Evolutionary conservation across 495 filamentous ascomycete species (phyloP).

Genomic region (Rostrohypoxylon terebratum): DNA sequence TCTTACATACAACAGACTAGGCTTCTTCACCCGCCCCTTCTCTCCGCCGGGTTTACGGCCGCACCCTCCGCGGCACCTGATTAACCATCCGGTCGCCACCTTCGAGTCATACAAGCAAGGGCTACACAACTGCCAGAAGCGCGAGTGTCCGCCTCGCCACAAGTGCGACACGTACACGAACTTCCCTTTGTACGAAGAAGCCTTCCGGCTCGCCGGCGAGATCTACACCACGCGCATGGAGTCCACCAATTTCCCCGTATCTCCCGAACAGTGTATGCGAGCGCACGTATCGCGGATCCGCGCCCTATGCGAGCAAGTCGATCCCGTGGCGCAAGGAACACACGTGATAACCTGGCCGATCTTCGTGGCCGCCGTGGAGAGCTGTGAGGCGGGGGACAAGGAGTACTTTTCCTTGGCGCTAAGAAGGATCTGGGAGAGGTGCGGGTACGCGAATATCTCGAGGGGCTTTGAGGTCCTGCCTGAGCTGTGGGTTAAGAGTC

Average conservation of each 20-base stretch:
- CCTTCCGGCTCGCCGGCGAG: neutral
- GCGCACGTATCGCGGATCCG: neutral
- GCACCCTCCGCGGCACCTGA: neutral
- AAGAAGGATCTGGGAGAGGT: neutral
- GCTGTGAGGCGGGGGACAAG: neutral
- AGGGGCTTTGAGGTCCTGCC: conserved; percentile 16
- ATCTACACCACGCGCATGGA: conserved; percentile 12
- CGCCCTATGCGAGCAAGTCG: neutral
- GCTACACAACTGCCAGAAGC: neutral
- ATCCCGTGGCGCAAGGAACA: neutral
- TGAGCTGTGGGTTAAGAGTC: conserved; percentile 18
- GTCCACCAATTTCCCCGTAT: neutral
- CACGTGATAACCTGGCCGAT: conserved; percentile 15
- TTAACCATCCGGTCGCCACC: neutral
- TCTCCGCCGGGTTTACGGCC: neutral
- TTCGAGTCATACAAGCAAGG: conserved; percentile 6
- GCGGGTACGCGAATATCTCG: conserved; percentile 3
- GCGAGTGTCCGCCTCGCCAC: neutral
- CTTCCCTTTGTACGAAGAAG: conserved; percentile 9
- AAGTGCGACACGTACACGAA: neutral
- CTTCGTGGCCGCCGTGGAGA: conserved; percentile 20
- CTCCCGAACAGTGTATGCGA: neutral
- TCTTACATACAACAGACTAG: neutral
- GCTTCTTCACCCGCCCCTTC: conserved; percentile 18
- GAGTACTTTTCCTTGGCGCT: neutral